Evolutionary conservation across 441 rosid species (phyloP), one percentile per base, ranked within the genome.

Genomic region (Pelargonium myrrhifolium): DNA sequence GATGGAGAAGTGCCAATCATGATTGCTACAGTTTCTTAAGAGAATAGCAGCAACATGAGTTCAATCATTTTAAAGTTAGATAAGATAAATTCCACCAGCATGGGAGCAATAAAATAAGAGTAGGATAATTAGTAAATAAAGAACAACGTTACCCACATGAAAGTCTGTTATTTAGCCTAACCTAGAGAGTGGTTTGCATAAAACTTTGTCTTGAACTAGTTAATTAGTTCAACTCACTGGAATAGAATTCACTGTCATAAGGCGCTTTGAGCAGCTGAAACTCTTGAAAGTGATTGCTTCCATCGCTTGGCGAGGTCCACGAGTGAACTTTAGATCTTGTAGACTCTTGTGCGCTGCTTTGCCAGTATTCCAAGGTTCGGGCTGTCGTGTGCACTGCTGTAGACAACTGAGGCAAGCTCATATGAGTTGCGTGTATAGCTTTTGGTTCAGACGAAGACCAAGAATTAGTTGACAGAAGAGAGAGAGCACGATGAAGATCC

Each of bases 381-480:
- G 82, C 74, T 22, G 66, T 47, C 58, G 67, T 65, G 14, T 77
- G 77, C 66, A 67, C 71, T 21, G 63, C 12, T 28, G 53, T 51
- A 15, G 87, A 74, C 71, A 86, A 74, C 71, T 76, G 86, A 63
- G 78, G 77, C 68, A 74, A 62, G 75, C 43, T 69, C 24, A 73
- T 9, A 11, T 59, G 73, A 40, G 45, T 71, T 0, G 70, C 14
- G 24, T 37, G 84, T 39, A 71, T 75, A 49, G 77, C 72, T 78
- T 78, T 87, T 62, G 86, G 86, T 72, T 79, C 82, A 61, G 80
- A 66, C 14, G 87, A 75, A 62, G 77, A 81, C 82, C 84, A 81
- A 31, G 92, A 78, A 71, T 79, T 84, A 64, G 85, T 84, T 93
- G 98, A 93, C 98, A 93, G 96, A 93, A 93, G 97, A 93, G 97